phyloP scores from a whole-genome alignment of 1,284 basidiomycete species.

The Megacollybia platyphylla region DNA sequence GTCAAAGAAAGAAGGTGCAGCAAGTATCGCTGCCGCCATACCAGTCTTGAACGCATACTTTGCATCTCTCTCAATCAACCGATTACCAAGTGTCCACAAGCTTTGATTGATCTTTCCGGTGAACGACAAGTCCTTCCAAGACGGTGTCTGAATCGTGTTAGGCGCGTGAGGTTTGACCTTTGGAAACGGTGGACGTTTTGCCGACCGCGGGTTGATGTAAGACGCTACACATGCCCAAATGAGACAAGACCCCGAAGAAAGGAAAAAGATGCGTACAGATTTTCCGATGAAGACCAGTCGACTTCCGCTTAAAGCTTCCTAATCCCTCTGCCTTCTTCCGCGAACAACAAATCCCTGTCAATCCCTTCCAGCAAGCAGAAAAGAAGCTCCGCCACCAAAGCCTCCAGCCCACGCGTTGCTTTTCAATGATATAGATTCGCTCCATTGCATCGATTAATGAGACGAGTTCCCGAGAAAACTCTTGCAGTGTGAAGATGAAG shows the following conservation, averaged over 20 bases:
- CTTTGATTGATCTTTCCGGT: conserved; percentile 51
- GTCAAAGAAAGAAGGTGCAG: conserved; percentile 80
- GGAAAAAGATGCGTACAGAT: not conserved
- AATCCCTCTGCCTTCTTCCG: not conserved
- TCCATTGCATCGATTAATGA: conserved; percentile 75
- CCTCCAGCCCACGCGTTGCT: conserved; percentile 24
- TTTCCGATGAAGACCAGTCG: not conserved
- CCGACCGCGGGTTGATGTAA: conserved; percentile 29
- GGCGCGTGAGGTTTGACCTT: conserved; percentile 73
- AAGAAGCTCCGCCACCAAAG: conserved; percentile 24
- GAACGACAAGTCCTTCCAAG: conserved; percentile 39
- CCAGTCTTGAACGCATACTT: conserved; percentile 87
- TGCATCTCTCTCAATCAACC: conserved; percentile 63
- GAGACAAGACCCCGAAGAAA: not conserved
- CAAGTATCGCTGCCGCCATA: conserved; percentile 69
- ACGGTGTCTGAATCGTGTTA: conserved; percentile 74
- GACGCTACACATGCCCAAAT: conserved; percentile 31
- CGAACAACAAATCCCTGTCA: not conserved
- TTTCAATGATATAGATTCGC: conserved; percentile 55
- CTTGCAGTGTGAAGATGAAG: conserved; percentile 89
- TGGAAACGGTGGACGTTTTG: conserved; percentile 56
- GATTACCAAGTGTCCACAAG: conserved; percentile 68
- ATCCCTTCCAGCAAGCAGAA: not conserved
- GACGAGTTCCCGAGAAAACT: conserved; percentile 76
- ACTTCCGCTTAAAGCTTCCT: not conserved